A percentile compares a stretch with the other conserved stretches of the same genome.
Conservation (phyloP, 495 filamentous ascomycete genomes). For the Pseudomonodictys pantanalensis region DNA sequence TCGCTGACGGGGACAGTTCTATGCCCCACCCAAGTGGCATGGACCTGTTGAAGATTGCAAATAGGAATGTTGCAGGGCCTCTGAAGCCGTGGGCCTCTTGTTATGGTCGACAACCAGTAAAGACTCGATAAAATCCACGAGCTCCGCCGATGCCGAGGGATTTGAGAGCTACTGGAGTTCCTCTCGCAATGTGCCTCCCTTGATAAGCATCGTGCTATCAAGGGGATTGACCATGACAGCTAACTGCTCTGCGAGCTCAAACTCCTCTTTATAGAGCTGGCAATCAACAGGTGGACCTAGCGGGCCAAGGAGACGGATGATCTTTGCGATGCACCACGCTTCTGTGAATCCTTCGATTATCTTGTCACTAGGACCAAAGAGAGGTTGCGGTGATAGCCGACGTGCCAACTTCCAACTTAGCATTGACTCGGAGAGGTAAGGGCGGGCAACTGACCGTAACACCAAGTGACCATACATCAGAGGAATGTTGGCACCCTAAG, state of each 20-base stretch:
- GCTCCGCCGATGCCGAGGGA: slow-evolving; percentile 17
- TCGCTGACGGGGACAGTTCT: background rate
- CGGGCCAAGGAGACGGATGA: slow-evolving; percentile 29
- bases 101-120: slow-evolving; percentile 32
- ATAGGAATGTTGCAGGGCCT: slow-evolving; percentile 32
- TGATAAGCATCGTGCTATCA: slow-evolving; percentile 25
- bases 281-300: slow-evolving; percentile 23
- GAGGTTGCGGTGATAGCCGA: slow-evolving; percentile 10
- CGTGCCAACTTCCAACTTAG: slow-evolving; percentile 17
- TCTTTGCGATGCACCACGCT: slow-evolving; percentile 36
- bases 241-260: slow-evolving; percentile 28
- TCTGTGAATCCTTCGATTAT: slow-evolving; percentile 29
- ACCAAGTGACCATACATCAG: slow-evolving; percentile 36
- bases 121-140: slow-evolving; percentile 25
- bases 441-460: slow-evolving; percentile 31
- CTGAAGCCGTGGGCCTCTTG: slow-evolving; percentile 33
- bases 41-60: slow-evolving; percentile 11
- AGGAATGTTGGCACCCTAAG: slow-evolving; percentile 33
- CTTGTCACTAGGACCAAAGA: slow-evolving; percentile 32
- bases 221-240: slow-evolving; percentile 14
- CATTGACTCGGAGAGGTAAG: slow-evolving; percentile 12
- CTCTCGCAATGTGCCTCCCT: slow-evolving; percentile 26
- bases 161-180: slow-evolving; percentile 30
- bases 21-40: background rate
- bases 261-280: slow-evolving; percentile 24